phyloP scores from a whole-genome alignment of 2,329 filamentous ascomycete species.

The Penicillium brasilianum region DNA sequence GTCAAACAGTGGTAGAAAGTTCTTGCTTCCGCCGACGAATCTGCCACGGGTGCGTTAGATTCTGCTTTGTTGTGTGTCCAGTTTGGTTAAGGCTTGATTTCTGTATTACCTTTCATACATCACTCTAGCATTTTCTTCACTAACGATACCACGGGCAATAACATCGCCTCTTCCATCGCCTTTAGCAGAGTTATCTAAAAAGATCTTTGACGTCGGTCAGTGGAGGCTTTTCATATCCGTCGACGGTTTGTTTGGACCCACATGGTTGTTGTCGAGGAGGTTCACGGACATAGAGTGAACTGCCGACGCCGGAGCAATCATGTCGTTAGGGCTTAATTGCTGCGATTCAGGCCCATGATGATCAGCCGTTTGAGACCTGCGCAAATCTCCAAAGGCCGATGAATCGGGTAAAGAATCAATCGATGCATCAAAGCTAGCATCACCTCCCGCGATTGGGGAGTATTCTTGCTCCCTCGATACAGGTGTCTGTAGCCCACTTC shows the following conservation, averaged over 20 bases:
- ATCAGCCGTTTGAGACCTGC: slow-evolving; percentile 32
- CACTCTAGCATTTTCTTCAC: slow-evolving; percentile 39
- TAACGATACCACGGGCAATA: slow-evolving; percentile 39
- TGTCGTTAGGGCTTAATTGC: slow-evolving; percentile 42
- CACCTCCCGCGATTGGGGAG: slow-evolving; percentile 29
- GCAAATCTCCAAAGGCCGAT: slow-evolving; percentile 23
- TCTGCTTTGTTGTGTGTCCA: too few relatives aligned
- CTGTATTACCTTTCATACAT: slow-evolving; percentile 42
- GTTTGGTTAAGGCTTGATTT: background rate
- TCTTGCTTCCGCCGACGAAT: slow-evolving; percentile 41
- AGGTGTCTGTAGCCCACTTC: slow-evolving; percentile 32
- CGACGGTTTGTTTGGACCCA: slow-evolving; percentile 18
- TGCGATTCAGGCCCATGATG: slow-evolving; percentile 38
- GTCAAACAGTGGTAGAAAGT: slow-evolving; percentile 42
- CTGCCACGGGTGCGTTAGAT: slow-evolving; percentile 19
- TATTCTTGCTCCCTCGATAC: slow-evolving; percentile 34
- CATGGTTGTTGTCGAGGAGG: slow-evolving; percentile 36
- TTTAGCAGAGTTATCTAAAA: slow-evolving; percentile 37
- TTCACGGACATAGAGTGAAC: slow-evolving; percentile 46
- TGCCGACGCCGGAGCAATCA: slow-evolving; percentile 43
- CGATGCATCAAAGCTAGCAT: slow-evolving; percentile 27
- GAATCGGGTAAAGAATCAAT: slow-evolving; percentile 32
- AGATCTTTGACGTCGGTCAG: slow-evolving; percentile 30
- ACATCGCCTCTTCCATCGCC: slow-evolving; percentile 38
- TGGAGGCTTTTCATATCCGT: background rate